A percentile compares a stretch with the other conserved stretches of the same genome.
Evolutionary conservation across 23 red algal genomes (phyloP).

Genomic region (Gracilaria gracilis): DNA sequence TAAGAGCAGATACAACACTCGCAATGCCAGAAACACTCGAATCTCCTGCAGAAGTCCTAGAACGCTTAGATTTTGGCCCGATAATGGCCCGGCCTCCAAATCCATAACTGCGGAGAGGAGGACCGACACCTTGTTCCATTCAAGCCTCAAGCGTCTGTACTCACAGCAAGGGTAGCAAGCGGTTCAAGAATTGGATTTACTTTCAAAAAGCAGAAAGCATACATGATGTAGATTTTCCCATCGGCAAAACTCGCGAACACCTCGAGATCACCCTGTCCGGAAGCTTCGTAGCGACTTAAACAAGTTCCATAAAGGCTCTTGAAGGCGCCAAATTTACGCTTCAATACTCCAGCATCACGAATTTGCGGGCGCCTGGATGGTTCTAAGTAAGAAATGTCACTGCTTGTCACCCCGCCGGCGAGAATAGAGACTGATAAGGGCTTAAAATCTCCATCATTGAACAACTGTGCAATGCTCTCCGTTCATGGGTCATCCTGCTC

Average conservation of each 20-base stretch:
- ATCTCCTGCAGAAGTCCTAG: too few species aligned
- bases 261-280: slow-evolving; percentile 22
- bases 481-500: slow-evolving; percentile 5
- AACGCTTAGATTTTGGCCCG: too few species aligned
- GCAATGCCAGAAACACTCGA: too few species aligned
- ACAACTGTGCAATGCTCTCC: neutral
- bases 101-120: too few species aligned
- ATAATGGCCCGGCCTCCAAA: too few species aligned
- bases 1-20: too few species aligned
- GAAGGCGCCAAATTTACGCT: slow-evolving; percentile 25
- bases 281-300: slow-evolving; percentile 10
- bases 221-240: slow-evolving; percentile 17
- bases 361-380: neutral
- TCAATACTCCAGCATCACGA: slow-evolving; percentile 9
- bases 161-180: neutral
- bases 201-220: slow-evolving; percentile 42
- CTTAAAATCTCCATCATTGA: slow-evolving; percentile 4
- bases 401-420: neutral
- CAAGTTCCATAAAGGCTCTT: slow-evolving; percentile 23
- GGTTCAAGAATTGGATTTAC: slow-evolving; percentile 27
- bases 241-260: slow-evolving; percentile 6
- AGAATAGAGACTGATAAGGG: neutral
- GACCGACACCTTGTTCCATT: too few species aligned
- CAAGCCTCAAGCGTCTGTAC: too few species aligned
- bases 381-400: neutral